These are phyloP conservation scores for Corrigiola litoralis DNA, from an alignment of 179 eudicot genomes.

Conservation along the genomic window DNA sequence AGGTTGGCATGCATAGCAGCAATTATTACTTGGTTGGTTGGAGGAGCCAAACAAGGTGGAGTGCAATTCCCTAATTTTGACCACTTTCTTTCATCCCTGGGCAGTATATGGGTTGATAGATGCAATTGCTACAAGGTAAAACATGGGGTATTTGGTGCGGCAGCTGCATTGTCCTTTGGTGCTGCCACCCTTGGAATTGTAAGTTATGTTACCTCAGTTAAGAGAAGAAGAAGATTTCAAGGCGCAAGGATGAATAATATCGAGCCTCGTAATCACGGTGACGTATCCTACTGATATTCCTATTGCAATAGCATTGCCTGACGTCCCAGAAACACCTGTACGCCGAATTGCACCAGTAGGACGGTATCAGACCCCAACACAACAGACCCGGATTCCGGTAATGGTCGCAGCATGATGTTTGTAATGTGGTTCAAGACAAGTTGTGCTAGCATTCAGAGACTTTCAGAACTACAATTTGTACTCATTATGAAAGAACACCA, in stretches of 20 bases:
- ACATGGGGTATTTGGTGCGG: conserved; percentile 16
- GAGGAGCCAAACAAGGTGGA: conserved; percentile 16
- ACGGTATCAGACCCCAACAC: background rate
- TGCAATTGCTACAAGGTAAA: conserved; percentile 12
- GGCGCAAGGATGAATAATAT: background rate
- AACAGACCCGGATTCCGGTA: background rate
- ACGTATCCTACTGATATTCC: background rate
- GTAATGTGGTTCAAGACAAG: background rate
- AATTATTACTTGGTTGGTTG: conserved; percentile 5
- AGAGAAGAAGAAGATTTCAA: background rate
- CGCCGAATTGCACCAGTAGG: background rate
- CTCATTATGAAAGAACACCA: no score
- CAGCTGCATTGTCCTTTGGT: conserved; percentile 11
- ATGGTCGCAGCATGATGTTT: background rate
- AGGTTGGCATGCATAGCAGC: conserved; percentile 17
- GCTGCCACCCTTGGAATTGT: conserved; percentile 10
- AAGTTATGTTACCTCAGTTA: background rate
- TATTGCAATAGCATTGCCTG: background rate
- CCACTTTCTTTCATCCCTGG: background rate
- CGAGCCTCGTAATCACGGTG: background rate
- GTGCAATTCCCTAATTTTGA: conserved; percentile 10
- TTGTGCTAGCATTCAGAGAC: background rate
- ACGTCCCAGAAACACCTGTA: conserved; percentile 4
- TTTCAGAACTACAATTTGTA: no score
- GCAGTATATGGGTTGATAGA: background rate